Conservation (phyloP, 164 flowering plant genomes). For the Macadamia tetraphylla region DNA sequence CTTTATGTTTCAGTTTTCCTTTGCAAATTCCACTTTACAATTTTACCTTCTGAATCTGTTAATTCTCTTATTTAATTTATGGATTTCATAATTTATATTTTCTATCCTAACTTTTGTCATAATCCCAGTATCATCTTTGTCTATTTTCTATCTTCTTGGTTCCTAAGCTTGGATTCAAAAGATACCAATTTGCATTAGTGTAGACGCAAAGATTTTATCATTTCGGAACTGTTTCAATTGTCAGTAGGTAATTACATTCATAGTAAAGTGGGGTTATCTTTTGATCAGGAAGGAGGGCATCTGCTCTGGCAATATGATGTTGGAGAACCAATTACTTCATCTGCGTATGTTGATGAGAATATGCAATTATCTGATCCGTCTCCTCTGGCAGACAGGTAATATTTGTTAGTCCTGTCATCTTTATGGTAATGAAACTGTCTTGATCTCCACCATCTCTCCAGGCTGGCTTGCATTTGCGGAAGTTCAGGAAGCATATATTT, state of each 20-base stretch:
- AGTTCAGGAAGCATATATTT: conserved; percentile 63
- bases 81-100: too few species aligned
- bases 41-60: too few species aligned
- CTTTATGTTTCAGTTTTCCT: too few species aligned
- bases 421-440: not conserved
- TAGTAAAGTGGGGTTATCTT: not conserved
- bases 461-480: conserved; percentile 74
- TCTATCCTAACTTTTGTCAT: too few species aligned
- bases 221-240: not conserved
- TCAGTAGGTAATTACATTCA: not conserved
- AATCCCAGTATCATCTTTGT: too few species aligned
- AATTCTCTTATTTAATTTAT: too few species aligned
- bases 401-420: not conserved
- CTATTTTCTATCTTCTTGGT: too few species aligned
- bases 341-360: conserved; percentile 79
- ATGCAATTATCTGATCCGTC: conserved; percentile 38
- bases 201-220: not conserved
- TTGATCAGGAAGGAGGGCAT: conserved; percentile 52
- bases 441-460: conserved; percentile 17
- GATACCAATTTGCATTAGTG: too few species aligned
- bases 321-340: conserved; percentile 78
- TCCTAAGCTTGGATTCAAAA: too few species aligned
- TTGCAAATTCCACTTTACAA: too few species aligned
- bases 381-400: conserved; percentile 51
- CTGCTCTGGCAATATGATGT: conserved; percentile 61